A percentile compares a stretch with the other conserved stretches of the same genome.
These are phyloP conservation scores for Craterostigma plantagineum DNA, from an alignment of 257 asterid species.

Conservation along the genomic window DNA sequence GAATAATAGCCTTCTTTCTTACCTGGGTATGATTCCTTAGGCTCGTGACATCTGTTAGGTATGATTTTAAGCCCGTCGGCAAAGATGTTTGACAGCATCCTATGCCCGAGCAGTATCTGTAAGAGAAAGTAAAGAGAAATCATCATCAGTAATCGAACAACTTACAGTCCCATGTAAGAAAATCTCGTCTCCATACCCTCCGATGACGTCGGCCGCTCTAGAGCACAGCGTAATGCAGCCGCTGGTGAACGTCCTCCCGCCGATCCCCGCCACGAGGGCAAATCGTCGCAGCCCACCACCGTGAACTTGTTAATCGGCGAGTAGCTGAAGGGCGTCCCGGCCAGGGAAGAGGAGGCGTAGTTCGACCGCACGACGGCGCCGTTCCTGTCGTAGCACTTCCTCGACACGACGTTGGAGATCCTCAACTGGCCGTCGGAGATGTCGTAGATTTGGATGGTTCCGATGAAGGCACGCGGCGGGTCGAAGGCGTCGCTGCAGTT, in stretches of 20 bases:
- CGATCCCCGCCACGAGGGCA: conserved; percentile 14
- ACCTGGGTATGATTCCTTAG: conserved; percentile 13
- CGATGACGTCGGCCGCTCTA: conserved; percentile 14
- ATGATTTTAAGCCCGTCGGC: conserved; percentile 26
- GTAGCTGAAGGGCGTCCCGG: conserved; percentile 25
- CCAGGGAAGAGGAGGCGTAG: conserved; percentile 15
- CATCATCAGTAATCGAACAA: too few species aligned
- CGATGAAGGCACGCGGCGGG: conserved; percentile 27
- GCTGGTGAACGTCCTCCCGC: conserved; percentile 15
- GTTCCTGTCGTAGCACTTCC: conserved; percentile 20
- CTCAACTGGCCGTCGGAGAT: conserved; percentile 41
- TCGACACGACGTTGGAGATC: conserved; percentile 23
- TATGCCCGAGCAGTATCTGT: conserved; percentile 30
- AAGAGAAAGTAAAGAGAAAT: too few species aligned
- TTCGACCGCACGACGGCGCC: conserved; percentile 8
- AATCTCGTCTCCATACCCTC: conserved; percentile 7
- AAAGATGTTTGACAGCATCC: conserved; percentile 70
- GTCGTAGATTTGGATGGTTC: conserved; percentile 13
- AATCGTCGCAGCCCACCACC: conserved; percentile 55
- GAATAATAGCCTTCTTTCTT: too few species aligned
- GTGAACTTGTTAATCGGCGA: conserved; percentile 35
- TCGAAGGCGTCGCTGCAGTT: conserved; percentile 27
- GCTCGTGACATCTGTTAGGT: background rate
- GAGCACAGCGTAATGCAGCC: conserved; percentile 43
- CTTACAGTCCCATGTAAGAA: too few species aligned